Base-by-base conservation (phyloP, 371 early-diverging fungal species). In the Fennellomyces sp. region DNA sequence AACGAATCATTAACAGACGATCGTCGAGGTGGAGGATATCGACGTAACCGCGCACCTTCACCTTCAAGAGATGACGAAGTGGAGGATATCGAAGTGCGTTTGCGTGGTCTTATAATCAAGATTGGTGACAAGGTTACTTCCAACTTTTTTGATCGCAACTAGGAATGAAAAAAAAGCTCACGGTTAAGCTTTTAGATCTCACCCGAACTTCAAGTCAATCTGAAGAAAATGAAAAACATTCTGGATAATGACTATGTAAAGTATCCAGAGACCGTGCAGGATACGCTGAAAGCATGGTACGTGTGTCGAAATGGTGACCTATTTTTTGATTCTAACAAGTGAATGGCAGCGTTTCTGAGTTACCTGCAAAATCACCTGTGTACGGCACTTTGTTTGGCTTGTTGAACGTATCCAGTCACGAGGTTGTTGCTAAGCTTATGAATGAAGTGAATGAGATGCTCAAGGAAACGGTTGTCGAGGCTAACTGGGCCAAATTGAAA, bases 281-380 rank as follows among this genome's bases (percentile, higher is more conserved):
- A 79, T 33, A 85, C 88, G 0, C 66, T 89, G 54, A 84, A 84
- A 61, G 84, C 86, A 35, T 89, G 87, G 85, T 84, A 81, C n/a
- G n/a, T n/a, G n/a, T n/a, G n/a, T n/a, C n/a, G n/a, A n/a, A n/a
- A n/a, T n/a, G n/a, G n/a, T n/a, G n/a, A n/a, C n/a, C n/a, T n/a
- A n/a, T n/a, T n/a, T n/a, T n/a, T n/a, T n/a, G n/a, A n/a, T n/a
- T n/a, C n/a, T n/a, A n/a, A n/a, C n/a, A n/a, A n/a, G n/a, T n/a
- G 8, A 11, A 17, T 21, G 39, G 17, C 66, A 91, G 92, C 69
- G 80, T 92, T 3, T 66, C 83, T 27, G 91, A 93, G 64, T 69
- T 94, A 21, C 92, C 95, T 4, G 83, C 86, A 65, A 94, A 93
- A 62, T 86, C 85, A n/a, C 80, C 88, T 19, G 80, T 91, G 30